Conservation (phyloP, 306 rosid genomes). For the Echinosophora koreensis region DNA sequence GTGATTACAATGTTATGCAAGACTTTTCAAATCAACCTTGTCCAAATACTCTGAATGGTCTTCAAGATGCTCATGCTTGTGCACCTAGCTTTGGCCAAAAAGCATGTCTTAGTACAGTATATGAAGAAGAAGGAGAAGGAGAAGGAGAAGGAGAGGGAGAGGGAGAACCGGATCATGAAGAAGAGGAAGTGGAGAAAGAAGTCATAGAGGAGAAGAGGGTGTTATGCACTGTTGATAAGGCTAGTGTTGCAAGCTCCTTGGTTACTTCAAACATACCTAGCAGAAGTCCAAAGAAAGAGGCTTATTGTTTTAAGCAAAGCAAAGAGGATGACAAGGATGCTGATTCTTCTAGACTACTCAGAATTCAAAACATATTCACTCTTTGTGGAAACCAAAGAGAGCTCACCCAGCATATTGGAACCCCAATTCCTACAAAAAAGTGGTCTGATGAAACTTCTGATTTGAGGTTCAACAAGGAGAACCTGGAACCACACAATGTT, state of each 20-base stretch:
- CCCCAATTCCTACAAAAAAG: constrained; percentile 60
- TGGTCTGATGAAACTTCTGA: constrained; percentile 44
- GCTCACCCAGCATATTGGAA: constrained; percentile 65
- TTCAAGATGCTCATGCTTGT: constrained; percentile 49
- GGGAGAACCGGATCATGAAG: constrained; percentile 59
- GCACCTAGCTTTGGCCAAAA: constrained; percentile 65
- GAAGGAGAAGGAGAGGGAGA: constrained; percentile 69
- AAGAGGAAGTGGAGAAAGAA: constrained; percentile 82
- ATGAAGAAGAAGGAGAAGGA: constrained; percentile 78
- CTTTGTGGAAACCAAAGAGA: constrained; percentile 96
- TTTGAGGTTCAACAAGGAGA: constrained; percentile 56
- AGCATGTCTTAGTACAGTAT: constrained; percentile 79
- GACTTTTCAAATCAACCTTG: constrained; percentile 50
- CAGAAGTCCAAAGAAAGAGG: constrained; percentile 58
- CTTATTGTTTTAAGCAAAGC: constrained; percentile 47
- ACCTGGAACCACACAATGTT: constrained; percentile 49
- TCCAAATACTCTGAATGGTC: constrained; percentile 45
- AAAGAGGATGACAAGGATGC: constrained; percentile 63
- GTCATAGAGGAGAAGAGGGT: constrained; percentile 90
- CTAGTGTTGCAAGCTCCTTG: constrained; percentile 40
- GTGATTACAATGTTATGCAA: constrained; percentile 49
- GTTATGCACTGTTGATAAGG: constrained; percentile 63
- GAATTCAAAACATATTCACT: constrained; percentile 89
- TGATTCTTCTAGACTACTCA: constrained; percentile 56
- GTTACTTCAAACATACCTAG: constrained; percentile 36